Evolutionary conservation across 2,329 filamentous ascomycete genomes (phyloP), one percentile per base, ranked within the genome.

Genomic region (Verticillium alfalfae): DNA sequence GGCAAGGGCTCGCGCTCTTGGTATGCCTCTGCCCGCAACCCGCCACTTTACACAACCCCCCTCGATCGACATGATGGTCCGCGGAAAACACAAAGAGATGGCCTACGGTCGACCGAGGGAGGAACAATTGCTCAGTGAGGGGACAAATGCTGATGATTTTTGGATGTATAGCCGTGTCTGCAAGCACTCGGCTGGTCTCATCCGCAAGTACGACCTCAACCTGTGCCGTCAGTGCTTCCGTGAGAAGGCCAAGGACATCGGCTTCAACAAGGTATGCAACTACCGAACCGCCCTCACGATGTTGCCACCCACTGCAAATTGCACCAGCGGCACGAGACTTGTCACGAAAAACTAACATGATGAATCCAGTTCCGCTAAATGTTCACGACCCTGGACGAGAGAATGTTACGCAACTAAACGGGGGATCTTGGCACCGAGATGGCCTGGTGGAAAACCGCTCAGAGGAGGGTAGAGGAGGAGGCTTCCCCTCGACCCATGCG

Each of bases 131-230:
- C 10, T 60, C 37, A 60, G 60, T 34, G 12, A 49, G 34, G 58
- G 41, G 34, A 31, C 26, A 63, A 62, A 56, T 67, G 68, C 74
- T 76, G 70, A 76, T 73, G 63, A 66, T 59, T 66, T 65, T 66
- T 65, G 62, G 22, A 45, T 67, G 56, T 69, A 69, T 69, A 87
- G 84, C 84, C 84, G 84, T 68, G 83, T 87, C 76, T 87, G 84
- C 92, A 92, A 93, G 78, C 94, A 99, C 91, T 89, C 87, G 78
- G 94, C 95, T 76, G 95, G 95, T 96, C 89, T 99, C 73, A 97
- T 99, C 88, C 93, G 95, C 86, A 99, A 99, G 86, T 99, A 99
- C 85, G 94, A 95, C 78, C 87, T 97, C 73, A 92, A 96, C 82
- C 87, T 90, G 77, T 90, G 88, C 86, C 87, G 88, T 85, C 88